Percentiles rank a stretch among this genome's conserved stretches.
Evolutionary conservation across 768 basidiomycete genomes (phyloP).

Genomic region (Leccinum sublutescens): DNA sequence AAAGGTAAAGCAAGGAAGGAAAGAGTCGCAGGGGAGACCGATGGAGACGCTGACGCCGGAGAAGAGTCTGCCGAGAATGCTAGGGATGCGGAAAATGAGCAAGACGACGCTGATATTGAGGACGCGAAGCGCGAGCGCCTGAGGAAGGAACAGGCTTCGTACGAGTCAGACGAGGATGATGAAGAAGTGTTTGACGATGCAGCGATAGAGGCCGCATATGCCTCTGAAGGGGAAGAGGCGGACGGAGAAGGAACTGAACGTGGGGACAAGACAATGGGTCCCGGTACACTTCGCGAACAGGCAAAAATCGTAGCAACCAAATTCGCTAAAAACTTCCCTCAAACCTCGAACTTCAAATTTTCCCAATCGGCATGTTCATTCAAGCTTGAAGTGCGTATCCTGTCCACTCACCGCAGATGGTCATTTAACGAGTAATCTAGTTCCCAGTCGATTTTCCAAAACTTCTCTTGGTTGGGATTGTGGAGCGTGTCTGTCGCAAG

Average conservation of each 20-base stretch:
- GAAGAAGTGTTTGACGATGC: slow-evolving; percentile 50
- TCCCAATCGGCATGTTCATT: slow-evolving; percentile 67
- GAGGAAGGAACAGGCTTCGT: slow-evolving; percentile 70
- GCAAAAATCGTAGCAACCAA: slow-evolving; percentile 44
- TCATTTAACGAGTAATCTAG: slow-evolving; percentile 39
- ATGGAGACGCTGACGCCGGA: slow-evolving; percentile 54
- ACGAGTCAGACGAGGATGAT: slow-evolving; percentile 56
- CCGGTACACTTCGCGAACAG: slow-evolving; percentile 38
- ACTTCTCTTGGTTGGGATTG: slow-evolving; percentile 87
- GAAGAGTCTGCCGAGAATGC: slow-evolving; percentile 40
- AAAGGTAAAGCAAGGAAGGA: slow-evolving; percentile 61
- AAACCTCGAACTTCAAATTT: slow-evolving; percentile 74
- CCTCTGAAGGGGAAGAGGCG: slow-evolving; percentile 42
- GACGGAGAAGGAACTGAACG: slow-evolving; percentile 31
- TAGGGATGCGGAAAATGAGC: slow-evolving; percentile 71
- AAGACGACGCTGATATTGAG: slow-evolving; percentile 81
- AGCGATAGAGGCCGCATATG: slow-evolving; percentile 62
- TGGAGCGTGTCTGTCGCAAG: slow-evolving; percentile 82
- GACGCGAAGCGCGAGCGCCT: slow-evolving; percentile 73
- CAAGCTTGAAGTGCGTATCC: slow-evolving; percentile 70
- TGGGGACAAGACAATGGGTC: slow-evolving; percentile 18
- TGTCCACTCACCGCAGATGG: not conserved
- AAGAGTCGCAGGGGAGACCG: slow-evolving; percentile 42
- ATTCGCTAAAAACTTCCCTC: slow-evolving; percentile 59
- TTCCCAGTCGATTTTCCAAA: slow-evolving; percentile 89